Evolutionary conservation across 257 asterid genomes (phyloP).

Genomic region (Hygrophila difformis): DNA sequence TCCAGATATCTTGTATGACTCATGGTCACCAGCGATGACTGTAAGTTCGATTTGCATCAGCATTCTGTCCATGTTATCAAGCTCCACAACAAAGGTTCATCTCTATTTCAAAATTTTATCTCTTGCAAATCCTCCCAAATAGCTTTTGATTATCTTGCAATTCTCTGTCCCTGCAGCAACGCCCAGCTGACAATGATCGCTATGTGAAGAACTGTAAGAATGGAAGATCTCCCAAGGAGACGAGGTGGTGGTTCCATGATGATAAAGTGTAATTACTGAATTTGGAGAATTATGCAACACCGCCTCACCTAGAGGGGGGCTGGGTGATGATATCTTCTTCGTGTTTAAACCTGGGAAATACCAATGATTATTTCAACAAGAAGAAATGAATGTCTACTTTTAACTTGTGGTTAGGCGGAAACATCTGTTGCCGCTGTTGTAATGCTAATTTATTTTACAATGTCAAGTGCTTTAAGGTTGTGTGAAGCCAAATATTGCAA

Average conservation of each 20-base stretch:
- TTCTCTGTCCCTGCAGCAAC: slow-evolving; percentile 52
- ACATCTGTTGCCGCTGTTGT: too few relatives aligned
- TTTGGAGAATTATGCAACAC: neutral
- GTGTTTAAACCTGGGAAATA: neutral
- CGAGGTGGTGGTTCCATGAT: slow-evolving; percentile 99
- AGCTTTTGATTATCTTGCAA: neutral
- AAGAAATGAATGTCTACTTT: too few relatives aligned
- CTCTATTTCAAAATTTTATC: neutral
- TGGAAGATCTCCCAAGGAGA: slow-evolving; percentile 98
- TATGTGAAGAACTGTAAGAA: slow-evolving; percentile 90
- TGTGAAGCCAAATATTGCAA: too few relatives aligned
- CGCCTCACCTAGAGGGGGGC: neutral
- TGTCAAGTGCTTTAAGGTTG: too few relatives aligned
- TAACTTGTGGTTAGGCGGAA: too few relatives aligned
- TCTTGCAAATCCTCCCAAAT: too few relatives aligned
- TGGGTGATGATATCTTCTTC: neutral
- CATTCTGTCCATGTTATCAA: slow-evolving; percentile 94
- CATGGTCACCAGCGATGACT: slow-evolving; percentile 99
- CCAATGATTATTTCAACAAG: neutral
- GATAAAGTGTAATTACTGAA: slow-evolving; percentile 61
- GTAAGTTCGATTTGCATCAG: slow-evolving; percentile 95
- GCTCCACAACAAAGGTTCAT: slow-evolving; percentile 78
- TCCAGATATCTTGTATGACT: slow-evolving; percentile 86
- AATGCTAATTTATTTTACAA: too few relatives aligned
- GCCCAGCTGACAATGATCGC: slow-evolving; percentile 91